Evolutionary conservation across 495 filamentous ascomycete genomes (phyloP), one percentile per base, ranked within the genome.

Genomic region (Arthonia radiata): DNA sequence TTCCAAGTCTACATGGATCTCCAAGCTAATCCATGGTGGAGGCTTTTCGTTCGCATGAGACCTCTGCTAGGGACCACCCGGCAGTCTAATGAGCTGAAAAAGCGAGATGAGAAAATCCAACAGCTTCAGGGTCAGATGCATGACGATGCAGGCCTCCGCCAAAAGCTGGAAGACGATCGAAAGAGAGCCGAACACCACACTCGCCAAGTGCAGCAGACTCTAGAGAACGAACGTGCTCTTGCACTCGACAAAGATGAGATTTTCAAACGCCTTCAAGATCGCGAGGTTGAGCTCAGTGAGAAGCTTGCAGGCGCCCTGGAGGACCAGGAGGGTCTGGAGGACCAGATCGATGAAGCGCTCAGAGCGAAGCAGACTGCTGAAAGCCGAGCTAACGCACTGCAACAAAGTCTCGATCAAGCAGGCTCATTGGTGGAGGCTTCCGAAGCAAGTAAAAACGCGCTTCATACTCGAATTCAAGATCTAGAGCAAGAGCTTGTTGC

Each of bases 161-260:
- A 79, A 30, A 72, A 64, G 34, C 47, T 94, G 0, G 89, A 99
- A 37, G 89, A 99, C 26, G 89, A 99, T 32, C 64, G 80, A 18
- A 61, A 89, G 18, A 78, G 82, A 27, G 71, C 77, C 4, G 74
- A 93, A 31, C 55, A 67, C 13, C 86, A 94, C 40, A 65, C 93
- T 28, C 69, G 82, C 34, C 67, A 75, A 12, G 71, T 93, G 17
- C 80, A 91, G 38, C 74, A 93, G 32, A 89, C 74, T 1, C 52
- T 99, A 6, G 89, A 99, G 48, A 91, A 81, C 33, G 89, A 99
- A 48, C 67, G 89, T 29, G 76, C 82, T 13, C 54, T 99, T 16
- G 89, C 89, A 0, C 54, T 99, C 5, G 89, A 99, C 46, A 99
- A 94, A 42, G 89, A 99, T 36, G 86, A 94, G 34, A 94, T 99